These are phyloP conservation scores for Colletotrichum sp. DNA, from an alignment of 2,329 filamentous ascomycete genomes.

Conservation along the genomic window DNA sequence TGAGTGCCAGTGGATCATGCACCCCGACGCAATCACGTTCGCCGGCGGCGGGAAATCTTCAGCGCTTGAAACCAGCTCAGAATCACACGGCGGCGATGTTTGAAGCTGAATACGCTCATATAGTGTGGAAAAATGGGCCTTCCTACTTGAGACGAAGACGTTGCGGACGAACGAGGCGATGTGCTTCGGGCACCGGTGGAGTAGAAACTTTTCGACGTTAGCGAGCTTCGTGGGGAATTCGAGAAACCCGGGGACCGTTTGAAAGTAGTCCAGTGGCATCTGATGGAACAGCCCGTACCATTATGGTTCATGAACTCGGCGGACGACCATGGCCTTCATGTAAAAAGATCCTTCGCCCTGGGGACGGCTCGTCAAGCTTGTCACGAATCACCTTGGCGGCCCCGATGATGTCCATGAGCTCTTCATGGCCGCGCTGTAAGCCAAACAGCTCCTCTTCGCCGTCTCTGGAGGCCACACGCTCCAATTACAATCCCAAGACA, in stretches of 20 bases:
- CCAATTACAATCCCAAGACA: slow-evolving; percentile 83
- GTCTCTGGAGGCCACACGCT: slow-evolving; percentile 81
- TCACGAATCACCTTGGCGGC: slow-evolving; percentile 63
- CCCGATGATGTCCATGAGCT: slow-evolving; percentile 83
- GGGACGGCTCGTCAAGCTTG: neutral
- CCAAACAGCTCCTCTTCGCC: slow-evolving; percentile 80
- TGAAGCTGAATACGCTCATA: no score
- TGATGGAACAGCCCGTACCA: neutral
- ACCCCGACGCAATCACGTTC: no score
- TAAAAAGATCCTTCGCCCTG: neutral
- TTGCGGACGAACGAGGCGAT: neutral
- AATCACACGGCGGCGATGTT: no score
- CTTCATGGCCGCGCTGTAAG: slow-evolving; percentile 79
- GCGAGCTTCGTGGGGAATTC: neutral
- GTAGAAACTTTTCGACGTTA: neutral
- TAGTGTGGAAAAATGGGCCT: no score
- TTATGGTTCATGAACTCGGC: neutral
- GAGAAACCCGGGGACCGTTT: neutral
- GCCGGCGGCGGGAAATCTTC: no score
- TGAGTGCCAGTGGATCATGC: no score
- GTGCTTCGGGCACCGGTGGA: no score
- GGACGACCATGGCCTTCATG: neutral
- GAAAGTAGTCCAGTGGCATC: neutral
- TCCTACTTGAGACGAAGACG: no score
- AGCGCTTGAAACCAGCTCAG: no score